phyloP scores from a whole-genome alignment of 108 stramenopile species.

The Aurantiochytrium sp. region DNA sequence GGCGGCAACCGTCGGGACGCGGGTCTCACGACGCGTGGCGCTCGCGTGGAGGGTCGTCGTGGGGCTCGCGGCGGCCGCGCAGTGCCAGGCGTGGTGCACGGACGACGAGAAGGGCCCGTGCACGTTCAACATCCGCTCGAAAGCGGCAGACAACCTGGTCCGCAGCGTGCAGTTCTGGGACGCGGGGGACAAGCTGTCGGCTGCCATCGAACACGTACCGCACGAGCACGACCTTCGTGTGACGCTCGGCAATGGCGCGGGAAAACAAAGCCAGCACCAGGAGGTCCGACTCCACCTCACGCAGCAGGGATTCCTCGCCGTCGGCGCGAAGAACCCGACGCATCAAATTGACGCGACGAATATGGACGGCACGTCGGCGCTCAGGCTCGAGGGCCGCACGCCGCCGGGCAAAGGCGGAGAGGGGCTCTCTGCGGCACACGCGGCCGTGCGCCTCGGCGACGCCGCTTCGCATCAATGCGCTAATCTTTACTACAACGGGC shows the following conservation, averaged over 20 bases:
- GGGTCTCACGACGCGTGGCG: not conserved
- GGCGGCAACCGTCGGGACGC: not conserved
- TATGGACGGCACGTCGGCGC: not conserved
- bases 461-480: not conserved
- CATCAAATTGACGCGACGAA: not conserved
- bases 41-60: not conserved
- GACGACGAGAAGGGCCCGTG: not conserved
- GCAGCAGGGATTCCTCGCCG: not conserved
- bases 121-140: not conserved
- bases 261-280: not conserved
- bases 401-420: not conserved
- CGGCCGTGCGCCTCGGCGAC: not conserved
- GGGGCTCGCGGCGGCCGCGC: not conserved
- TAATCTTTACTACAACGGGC: not conserved
- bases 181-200: not conserved
- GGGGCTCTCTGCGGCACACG: not conserved
- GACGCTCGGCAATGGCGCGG: not conserved
- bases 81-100: not conserved
- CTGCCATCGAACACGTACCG: not conserved
- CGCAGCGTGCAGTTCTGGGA: not conserved
- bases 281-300: not conserved
- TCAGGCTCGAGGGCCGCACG: not conserved
- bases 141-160: not conserved
- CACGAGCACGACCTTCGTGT: not conserved
- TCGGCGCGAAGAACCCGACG: not conserved